Base-by-base conservation (phyloP, 2,329 filamentous ascomycete species). In the Colletotrichum sp. region DNA sequence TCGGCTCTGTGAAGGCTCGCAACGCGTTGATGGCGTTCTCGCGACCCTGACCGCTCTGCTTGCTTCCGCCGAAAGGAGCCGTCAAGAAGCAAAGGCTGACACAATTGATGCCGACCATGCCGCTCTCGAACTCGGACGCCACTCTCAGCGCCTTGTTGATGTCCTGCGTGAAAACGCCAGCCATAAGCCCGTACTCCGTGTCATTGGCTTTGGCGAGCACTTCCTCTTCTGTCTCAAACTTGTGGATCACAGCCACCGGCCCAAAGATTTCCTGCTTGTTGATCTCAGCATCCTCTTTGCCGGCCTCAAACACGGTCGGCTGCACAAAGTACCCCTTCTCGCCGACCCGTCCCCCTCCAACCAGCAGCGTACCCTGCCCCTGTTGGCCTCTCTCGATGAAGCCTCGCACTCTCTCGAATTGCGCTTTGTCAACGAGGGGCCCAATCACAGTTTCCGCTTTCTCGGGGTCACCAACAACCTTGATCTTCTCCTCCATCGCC, bases 61-160 rank as follows among this genome's bases (percentile, higher is more conserved):
- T 90, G 67, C 78, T 85, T 9, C 89, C 89, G 34, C 89, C 88
- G 78, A 90, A 90, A 0, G 89, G 89, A 5, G 84, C 82, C 6
- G 73, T 82, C 55, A 87, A 78, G 72, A 86, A 85, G 72, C 82
- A 80, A 21, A 85, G 77, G 71, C 82, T 84, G 64, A 86, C 81
- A 62, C 83, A 85, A 78, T 95, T 95, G 81, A 95, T 90, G 86
- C 92, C 94, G 5, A 95, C 92, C 89, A 94, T 94, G 34, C 93
- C 93, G 15, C 91, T 89, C 82, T 94, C 92, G 62, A 95, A 86
- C 63, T 87, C 86, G 4, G 87, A 84, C 3, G 88, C 86, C 4
- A 91, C 83, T 2, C 89, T 87, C 80, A 91, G 89, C 5, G 92
- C 93, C 78, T 89, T 90, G 79, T 90, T 90, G 79, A 95, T 90